A percentile compares a stretch with the other conserved stretches of the same genome.
Evolutionary conservation across 2,329 filamentous ascomycete species (phyloP).

Genomic region (Coniochaeta sp.): DNA sequence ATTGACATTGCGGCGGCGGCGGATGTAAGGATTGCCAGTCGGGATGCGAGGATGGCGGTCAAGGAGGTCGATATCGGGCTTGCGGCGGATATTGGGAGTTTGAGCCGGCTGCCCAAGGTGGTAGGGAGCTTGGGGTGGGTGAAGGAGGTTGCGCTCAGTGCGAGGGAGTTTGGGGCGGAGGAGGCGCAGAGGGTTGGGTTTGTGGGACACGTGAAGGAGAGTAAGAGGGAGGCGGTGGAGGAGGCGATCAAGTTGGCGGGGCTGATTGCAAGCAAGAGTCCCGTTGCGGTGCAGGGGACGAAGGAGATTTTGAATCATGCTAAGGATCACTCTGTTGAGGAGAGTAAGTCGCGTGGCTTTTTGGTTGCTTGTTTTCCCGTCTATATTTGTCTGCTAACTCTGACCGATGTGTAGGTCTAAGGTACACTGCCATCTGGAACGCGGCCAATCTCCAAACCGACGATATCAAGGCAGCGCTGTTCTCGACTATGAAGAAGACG

Average conservation of each 20-base stretch:
- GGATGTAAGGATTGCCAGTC: conserved; percentile 61
- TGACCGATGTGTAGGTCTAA: conserved; percentile 46
- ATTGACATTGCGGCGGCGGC: conserved; percentile 66
- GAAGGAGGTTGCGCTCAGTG: conserved; percentile 70
- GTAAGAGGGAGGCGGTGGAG: conserved; percentile 56
- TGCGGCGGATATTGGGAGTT: conserved; percentile 71
- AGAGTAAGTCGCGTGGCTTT: conserved; percentile 63
- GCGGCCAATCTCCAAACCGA: conserved; percentile 71
- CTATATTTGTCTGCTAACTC: too few relatives aligned
- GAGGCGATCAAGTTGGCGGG: conserved; percentile 57
- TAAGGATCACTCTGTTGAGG: conserved; percentile 68
- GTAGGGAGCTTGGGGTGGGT: conserved; percentile 69
- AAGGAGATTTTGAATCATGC: conserved; percentile 82
- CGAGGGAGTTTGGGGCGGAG: conserved; percentile 59
- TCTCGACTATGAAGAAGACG: conserved; percentile 70
- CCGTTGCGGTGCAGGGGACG: conserved; percentile 78
- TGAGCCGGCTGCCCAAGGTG: conserved; percentile 65
- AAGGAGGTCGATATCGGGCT: conserved; percentile 81
- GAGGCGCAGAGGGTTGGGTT: conserved; percentile 67
- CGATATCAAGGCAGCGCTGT: conserved; percentile 68
- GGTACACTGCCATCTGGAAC: conserved; percentile 87
- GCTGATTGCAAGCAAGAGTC: conserved; percentile 72
- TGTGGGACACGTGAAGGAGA: conserved; percentile 57
- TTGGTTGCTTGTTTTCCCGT: too few relatives aligned
- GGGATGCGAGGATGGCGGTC: conserved; percentile 57